Evolutionary conservation across 495 filamentous ascomycete genomes (phyloP).

Genomic region (Penicillium macrosclerotiorum): DNA sequence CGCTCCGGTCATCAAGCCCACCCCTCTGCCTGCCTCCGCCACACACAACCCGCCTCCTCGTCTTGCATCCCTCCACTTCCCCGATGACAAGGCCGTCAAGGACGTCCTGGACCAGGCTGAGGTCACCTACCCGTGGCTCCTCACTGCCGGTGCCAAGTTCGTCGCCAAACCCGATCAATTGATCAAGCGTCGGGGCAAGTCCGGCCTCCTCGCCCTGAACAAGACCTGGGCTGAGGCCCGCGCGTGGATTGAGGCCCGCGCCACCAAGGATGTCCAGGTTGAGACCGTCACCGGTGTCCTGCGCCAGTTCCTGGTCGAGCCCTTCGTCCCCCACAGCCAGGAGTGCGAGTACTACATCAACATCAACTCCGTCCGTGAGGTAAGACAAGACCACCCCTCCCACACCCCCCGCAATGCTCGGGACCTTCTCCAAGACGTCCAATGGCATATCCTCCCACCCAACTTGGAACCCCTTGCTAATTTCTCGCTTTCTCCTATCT

Average conservation of each 20-base stretch:
- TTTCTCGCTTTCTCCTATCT: constrained; percentile 14
- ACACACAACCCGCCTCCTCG: constrained; percentile 91
- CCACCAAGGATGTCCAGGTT: constrained; percentile 87
- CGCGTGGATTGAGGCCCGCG: constrained; percentile 88
- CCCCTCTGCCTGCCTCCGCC: constrained; percentile 77
- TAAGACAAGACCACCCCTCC: constrained; percentile 49
- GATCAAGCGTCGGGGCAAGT: constrained; percentile 99
- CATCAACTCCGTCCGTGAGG: constrained; percentile 88
- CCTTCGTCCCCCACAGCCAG: constrained; percentile 90
- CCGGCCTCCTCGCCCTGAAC: constrained; percentile 92
- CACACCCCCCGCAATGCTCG: too few species aligned
- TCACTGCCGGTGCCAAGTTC: constrained; percentile 78
- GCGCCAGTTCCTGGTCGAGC: constrained; percentile 95
- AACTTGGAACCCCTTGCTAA: not conserved
- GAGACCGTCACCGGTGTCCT: constrained; percentile 87
- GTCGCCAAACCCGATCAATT: constrained; percentile 99
- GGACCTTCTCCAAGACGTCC: too few species aligned
- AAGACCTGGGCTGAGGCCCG: constrained; percentile 93
- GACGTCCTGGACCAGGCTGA: constrained; percentile 94
- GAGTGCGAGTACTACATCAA: constrained; percentile 99
- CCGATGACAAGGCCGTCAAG: constrained; percentile 76
- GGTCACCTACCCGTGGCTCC: constrained; percentile 90
- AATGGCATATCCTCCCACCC: too few species aligned
- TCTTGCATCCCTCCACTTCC: constrained; percentile 91
- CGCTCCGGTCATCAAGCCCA: constrained; percentile 95